phyloP scores from a whole-genome alignment of 176 grass and related monocot genomes.

The Otatea glauca region DNA sequence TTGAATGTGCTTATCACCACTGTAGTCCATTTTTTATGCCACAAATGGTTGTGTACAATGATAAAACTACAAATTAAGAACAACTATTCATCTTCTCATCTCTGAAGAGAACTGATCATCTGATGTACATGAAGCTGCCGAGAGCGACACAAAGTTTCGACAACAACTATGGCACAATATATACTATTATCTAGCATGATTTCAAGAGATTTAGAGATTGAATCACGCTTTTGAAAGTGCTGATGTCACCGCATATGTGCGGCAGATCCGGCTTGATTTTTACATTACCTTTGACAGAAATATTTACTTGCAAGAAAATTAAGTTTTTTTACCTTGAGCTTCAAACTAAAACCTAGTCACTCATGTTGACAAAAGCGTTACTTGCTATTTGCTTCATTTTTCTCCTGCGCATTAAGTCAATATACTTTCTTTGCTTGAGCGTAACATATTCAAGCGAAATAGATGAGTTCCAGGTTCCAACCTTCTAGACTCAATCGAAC shows the following conservation, averaged over 20 bases:
- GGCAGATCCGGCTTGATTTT: slow-evolving; percentile 11
- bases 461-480: background rate
- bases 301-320: background rate
- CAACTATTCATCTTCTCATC: background rate
- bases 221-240: background rate
- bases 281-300: background rate
- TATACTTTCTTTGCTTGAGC: slow-evolving; percentile 7
- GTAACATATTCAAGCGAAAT: background rate
- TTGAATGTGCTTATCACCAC: background rate
- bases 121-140: background rate
- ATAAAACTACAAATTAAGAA: background rate
- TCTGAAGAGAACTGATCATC: background rate
- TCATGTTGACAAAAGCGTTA: slow-evolving; percentile 10
- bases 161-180: too few species aligned
- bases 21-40: background rate
- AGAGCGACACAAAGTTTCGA: too few species aligned
- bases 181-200: too few species aligned
- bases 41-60: background rate
- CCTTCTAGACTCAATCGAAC: background rate
- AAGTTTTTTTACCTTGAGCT: background rate
- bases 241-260: background rate
- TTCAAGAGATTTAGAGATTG: background rate
- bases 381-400: background rate
- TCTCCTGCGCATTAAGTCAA: background rate
- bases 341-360: background rate